A percentile compares a stretch with the other conserved stretches of the same genome.
Evolutionary conservation across 1,139 yeast species (phyloP).

Genomic region (Hansenula sp.): DNA sequence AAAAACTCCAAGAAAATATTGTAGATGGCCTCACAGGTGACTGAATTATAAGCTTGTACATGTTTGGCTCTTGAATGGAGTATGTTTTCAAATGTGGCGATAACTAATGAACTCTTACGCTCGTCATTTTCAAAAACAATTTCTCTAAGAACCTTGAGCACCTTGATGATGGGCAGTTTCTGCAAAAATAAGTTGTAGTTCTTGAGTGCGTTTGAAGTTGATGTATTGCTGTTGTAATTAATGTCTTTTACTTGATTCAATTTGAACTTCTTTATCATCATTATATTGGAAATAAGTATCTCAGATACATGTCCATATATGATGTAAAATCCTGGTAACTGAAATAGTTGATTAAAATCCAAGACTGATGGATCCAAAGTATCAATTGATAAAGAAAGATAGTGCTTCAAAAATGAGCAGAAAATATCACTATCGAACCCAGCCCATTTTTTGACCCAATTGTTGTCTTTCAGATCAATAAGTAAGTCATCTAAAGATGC

Average conservation of each 20-base stretch:
- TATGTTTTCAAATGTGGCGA: constrained; percentile 27
- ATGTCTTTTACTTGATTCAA: constrained; percentile 7
- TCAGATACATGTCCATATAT: constrained; percentile 32
- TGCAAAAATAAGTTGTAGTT: constrained; percentile 24
- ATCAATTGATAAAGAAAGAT: constrained; percentile 26
- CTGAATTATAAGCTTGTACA: constrained; percentile 33
- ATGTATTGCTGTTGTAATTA: constrained; percentile 3
- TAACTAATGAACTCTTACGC: constrained; percentile 1
- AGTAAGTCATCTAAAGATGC: constrained; percentile 4
- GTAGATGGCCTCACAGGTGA: constrained; percentile 44
- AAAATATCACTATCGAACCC: constrained; percentile 47
- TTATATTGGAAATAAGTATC: constrained; percentile 25
- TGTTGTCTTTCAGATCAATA: constrained; percentile 17
- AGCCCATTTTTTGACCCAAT: constrained; percentile 69
- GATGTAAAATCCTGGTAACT: constrained; percentile 31
- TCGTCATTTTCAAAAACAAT: constrained; percentile 24
- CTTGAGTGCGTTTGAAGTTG: constrained; percentile 2
- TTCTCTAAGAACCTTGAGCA: constrained; percentile 27
- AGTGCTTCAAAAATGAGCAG: constrained; percentile 72
- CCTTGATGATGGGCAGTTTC: constrained; percentile 29
- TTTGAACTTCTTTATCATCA: constrained; percentile 16
- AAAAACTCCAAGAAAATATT: constrained; percentile 23
- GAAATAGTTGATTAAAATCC: constrained; percentile 6
- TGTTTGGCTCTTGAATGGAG: constrained; percentile 30
- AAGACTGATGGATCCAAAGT: constrained; percentile 9